Conservation (phyloP, 768 basidiomycete species). For the Tulasnella sp. region DNA sequence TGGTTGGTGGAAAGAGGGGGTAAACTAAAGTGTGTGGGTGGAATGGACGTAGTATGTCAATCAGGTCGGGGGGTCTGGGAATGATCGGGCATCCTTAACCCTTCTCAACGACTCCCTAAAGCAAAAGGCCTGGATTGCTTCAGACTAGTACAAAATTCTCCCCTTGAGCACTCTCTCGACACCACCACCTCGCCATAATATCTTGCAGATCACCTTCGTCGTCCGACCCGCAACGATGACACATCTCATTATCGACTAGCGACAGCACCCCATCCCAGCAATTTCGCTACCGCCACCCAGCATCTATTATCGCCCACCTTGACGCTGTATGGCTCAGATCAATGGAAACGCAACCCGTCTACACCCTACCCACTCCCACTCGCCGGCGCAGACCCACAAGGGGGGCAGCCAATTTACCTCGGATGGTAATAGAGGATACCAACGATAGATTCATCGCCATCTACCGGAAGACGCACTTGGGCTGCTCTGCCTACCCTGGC, state of each 20-base stretch:
- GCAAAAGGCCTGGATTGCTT: background rate
- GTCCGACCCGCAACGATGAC: background rate
- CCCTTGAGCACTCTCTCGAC: background rate
- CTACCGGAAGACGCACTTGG: too few relatives aligned
- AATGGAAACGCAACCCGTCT: too few relatives aligned
- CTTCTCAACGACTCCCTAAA: too few relatives aligned
- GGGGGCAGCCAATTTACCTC: too few relatives aligned
- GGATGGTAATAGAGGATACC: too few relatives aligned
- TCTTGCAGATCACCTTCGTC: background rate
- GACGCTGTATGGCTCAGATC: background rate
- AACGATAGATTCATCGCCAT: too few relatives aligned
- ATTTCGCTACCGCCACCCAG: background rate
- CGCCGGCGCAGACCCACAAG: too few relatives aligned
- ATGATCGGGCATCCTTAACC: background rate
- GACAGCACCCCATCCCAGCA: background rate
- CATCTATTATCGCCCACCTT: background rate
- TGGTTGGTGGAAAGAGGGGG: background rate
- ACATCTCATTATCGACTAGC: background rate
- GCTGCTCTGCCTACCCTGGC: too few relatives aligned
- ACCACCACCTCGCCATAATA: background rate
- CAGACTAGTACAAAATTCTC: background rate
- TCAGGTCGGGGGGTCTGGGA: background rate
- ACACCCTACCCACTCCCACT: too few relatives aligned
- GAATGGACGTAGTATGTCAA: background rate
- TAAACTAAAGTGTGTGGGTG: background rate